A percentile compares a stretch with the other conserved stretches of the same genome.
phyloP scores from a whole-genome alignment of 1,139 yeast species.

The Blastobotrys arbuscula region DNA sequence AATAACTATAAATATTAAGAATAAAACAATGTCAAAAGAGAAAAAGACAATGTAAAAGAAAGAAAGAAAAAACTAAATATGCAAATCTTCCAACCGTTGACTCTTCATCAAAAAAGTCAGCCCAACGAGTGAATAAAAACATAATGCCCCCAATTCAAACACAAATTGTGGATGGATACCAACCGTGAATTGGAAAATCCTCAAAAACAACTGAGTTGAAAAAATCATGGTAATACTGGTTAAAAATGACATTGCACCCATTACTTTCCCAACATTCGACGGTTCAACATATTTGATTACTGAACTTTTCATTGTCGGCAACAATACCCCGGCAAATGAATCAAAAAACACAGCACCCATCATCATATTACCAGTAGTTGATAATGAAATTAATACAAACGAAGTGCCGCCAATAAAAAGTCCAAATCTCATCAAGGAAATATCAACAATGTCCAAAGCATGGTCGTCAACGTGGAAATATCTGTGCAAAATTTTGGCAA shows the following conservation, averaged over 20 bases:
- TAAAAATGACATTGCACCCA: constrained; percentile 32
- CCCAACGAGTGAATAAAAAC: constrained; percentile 16
- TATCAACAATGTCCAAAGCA: constrained; percentile 52
- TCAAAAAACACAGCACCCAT: constrained; percentile 36
- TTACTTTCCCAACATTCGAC: constrained; percentile 30
- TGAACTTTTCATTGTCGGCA: constrained; percentile 47
- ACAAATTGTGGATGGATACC: constrained; percentile 28
- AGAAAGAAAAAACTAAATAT: too few relatives aligned
- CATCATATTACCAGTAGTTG: constrained; percentile 30
- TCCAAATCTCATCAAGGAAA: constrained; percentile 40
- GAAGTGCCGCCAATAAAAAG: constrained; percentile 42
- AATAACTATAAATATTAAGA: too few relatives aligned
- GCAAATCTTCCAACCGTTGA: neutral
- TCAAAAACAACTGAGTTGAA: constrained; percentile 29
- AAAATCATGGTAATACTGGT: constrained; percentile 26
- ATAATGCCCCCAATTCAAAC: constrained; percentile 24
- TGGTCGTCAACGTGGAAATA: constrained; percentile 22
- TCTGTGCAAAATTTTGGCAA: constrained; percentile 37
- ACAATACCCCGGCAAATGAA: constrained; percentile 44
- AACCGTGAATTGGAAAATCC: constrained; percentile 29
- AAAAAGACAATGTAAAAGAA: too few relatives aligned
- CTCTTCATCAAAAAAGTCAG: neutral
- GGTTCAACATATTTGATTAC: constrained; percentile 46
- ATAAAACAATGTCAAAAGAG: too few relatives aligned
- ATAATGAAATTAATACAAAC: constrained; percentile 36